Evolutionary conservation across 2,329 filamentous ascomycete species (phyloP).

Genomic region (Drechslera avenae): DNA sequence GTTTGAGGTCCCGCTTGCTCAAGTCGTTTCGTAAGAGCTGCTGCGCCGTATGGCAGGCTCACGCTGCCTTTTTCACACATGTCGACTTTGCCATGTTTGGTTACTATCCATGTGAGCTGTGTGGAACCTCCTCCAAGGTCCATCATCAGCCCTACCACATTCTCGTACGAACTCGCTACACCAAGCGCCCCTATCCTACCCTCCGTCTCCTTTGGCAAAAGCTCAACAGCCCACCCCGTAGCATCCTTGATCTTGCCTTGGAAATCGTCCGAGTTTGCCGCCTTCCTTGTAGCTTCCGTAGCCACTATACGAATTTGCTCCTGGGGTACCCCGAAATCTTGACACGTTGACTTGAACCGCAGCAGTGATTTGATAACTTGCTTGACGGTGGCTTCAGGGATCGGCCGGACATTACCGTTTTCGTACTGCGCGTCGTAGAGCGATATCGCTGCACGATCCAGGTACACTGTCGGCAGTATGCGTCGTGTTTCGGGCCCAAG

Average conservation of each 20-base stretch:
- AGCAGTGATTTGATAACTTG: conserved; percentile 70
- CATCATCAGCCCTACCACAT: conserved; percentile 79
- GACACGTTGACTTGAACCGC: conserved; percentile 73
- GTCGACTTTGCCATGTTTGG: conserved; percentile 53
- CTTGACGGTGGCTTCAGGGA: conserved; percentile 64
- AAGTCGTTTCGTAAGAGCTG: conserved; percentile 65
- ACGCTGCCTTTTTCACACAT: conserved; percentile 57
- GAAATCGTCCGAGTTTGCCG: conserved; percentile 73
- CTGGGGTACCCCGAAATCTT: conserved; percentile 69
- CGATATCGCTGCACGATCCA: conserved; percentile 79
- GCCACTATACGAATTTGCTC: conserved; percentile 75
- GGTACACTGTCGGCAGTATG: conserved; percentile 76
- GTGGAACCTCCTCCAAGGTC: conserved; percentile 81
- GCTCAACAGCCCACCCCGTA: conserved; percentile 71
- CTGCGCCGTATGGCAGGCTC: conserved; percentile 73
- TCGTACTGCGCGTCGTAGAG: conserved; percentile 78
- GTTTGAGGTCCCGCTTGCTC: conserved; percentile 42
- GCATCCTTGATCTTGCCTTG: conserved; percentile 65
- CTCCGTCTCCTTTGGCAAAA: conserved; percentile 80
- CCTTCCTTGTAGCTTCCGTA: conserved; percentile 86
- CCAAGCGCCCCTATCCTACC: conserved; percentile 83
- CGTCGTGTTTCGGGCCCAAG: conserved; percentile 73
- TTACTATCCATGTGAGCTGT: conserved; percentile 69
- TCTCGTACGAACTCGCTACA: conserved; percentile 73
- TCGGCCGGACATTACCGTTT: conserved; percentile 53